Evolutionary conservation across 345 rosid genomes (phyloP).

Genomic region (Carallia pectinifolia): DNA sequence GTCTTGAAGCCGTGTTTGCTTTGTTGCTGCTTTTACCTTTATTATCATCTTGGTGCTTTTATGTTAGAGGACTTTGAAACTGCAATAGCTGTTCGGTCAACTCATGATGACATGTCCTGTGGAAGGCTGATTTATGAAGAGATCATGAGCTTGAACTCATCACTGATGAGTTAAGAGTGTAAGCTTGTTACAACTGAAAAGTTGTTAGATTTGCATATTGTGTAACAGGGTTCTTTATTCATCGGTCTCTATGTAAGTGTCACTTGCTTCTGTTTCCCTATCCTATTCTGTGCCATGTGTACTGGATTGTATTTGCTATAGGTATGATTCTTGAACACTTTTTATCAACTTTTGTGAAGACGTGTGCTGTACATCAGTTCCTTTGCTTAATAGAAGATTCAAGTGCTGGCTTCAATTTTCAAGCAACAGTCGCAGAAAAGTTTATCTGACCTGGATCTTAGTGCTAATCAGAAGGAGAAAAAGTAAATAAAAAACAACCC

Average conservation of each 20-base stretch:
- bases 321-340: neutral
- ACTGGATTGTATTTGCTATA: neutral
- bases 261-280: slow-evolving; percentile 10
- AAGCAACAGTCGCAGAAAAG: too few species aligned
- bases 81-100: too few species aligned
- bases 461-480: neutral
- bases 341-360: slow-evolving; percentile 13
- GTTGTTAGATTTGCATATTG: too few species aligned
- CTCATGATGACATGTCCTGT: too few species aligned
- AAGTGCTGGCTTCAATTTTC: too few species aligned
- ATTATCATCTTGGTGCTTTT: slow-evolving; percentile 7
- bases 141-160: too few species aligned
- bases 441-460: neutral
- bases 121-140: too few species aligned
- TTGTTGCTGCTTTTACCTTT: slow-evolving; percentile 9
- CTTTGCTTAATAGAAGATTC: slow-evolving; percentile 15
- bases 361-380: slow-evolving; percentile 15
- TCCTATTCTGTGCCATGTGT: neutral
- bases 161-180: too few species aligned
- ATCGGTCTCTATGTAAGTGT: slow-evolving; percentile 1
- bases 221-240: too few species aligned
- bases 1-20: slow-evolving; percentile 13
- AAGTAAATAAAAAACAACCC: too few species aligned
- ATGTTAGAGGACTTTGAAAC: too few species aligned
- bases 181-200: too few species aligned